Percentiles rank a stretch among this genome's conserved stretches.
Conservation (phyloP, 2,329 filamentous ascomycete species). For the Parascedosporium putredinis region DNA sequence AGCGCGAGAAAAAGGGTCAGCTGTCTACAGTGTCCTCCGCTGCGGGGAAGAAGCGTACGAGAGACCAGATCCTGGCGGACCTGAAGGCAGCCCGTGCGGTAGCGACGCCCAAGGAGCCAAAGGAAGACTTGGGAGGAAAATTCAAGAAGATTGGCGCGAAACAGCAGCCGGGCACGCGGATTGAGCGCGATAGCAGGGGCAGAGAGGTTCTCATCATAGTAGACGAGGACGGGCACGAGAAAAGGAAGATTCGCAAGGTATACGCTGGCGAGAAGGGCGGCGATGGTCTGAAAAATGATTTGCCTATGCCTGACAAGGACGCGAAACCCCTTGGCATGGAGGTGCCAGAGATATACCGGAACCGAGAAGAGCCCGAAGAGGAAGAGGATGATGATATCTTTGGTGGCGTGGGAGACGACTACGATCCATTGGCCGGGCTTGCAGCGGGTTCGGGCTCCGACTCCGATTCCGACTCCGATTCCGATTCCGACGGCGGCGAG, state of each 20-base stretch:
- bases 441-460: constrained; percentile 30
- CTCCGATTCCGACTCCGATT: constrained; percentile 21
- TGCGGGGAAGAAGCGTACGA: constrained; percentile 49
- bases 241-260: constrained; percentile 50
- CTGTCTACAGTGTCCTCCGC: constrained; percentile 41
- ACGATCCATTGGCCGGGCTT: constrained; percentile 54
- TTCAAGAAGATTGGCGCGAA: constrained; percentile 56
- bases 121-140: constrained; percentile 42
- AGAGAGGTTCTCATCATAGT: constrained; percentile 55
- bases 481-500: constrained; percentile 29
- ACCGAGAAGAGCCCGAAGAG: constrained; percentile 35
- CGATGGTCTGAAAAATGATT: constrained; percentile 26
- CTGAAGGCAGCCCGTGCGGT: constrained; percentile 53
- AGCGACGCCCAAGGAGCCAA: constrained; percentile 28
- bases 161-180: constrained; percentile 42
- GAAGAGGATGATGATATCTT: constrained; percentile 55
- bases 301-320: constrained; percentile 44
- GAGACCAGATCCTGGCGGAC: constrained; percentile 58
- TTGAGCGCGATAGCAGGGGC: constrained; percentile 51
- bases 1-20: constrained; percentile 44
- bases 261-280: constrained; percentile 26
- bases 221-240: constrained; percentile 56
- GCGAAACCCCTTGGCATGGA: constrained; percentile 54
- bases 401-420: constrained; percentile 54
- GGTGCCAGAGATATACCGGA: constrained; percentile 47